phyloP scores from a whole-genome alignment of 352 stramenopile genomes.

The Phytophthora lateralis region DNA sequence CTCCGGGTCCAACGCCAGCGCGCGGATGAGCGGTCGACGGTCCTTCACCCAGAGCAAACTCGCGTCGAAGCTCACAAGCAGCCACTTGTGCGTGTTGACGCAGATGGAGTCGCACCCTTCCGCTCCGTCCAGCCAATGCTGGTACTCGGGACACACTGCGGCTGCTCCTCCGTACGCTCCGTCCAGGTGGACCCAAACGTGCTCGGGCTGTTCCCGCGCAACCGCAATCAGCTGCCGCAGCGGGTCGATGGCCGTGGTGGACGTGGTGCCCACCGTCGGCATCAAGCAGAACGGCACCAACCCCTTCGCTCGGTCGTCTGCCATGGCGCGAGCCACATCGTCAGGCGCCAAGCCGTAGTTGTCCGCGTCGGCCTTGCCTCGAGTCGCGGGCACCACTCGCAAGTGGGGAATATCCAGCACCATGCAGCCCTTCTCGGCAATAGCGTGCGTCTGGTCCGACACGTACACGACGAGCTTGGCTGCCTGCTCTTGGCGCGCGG shows the following conservation, averaged over 20 bases:
- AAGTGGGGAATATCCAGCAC: slow-evolving; percentile 67
- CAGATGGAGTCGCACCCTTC: slow-evolving; percentile 73
- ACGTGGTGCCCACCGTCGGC: slow-evolving; percentile 70
- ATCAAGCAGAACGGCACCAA: slow-evolving; percentile 68
- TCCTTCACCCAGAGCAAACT: slow-evolving; percentile 72
- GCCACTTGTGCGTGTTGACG: slow-evolving; percentile 82
- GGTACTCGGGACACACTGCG: slow-evolving; percentile 57
- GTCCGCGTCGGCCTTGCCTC: slow-evolving; percentile 43
- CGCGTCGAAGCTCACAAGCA: slow-evolving; percentile 71
- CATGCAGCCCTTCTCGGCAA: slow-evolving; percentile 71
- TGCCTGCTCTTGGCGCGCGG: slow-evolving; percentile 34
- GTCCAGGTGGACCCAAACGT: slow-evolving; percentile 70
- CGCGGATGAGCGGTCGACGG: slow-evolving; percentile 52
- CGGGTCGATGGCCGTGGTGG: slow-evolving; percentile 60
- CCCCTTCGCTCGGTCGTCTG: slow-evolving; percentile 49
- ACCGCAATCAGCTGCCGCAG: slow-evolving; percentile 48
- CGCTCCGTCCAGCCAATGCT: slow-evolving; percentile 51
- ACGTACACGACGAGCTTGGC: slow-evolving; percentile 65
- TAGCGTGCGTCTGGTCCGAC: slow-evolving; percentile 74
- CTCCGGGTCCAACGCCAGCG: slow-evolving; percentile 62
- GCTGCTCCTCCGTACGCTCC: slow-evolving; percentile 67
- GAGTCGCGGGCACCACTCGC: slow-evolving; percentile 53
- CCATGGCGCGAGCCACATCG: slow-evolving; percentile 54
- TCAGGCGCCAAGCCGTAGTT: slow-evolving; percentile 64
- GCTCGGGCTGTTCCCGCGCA: slow-evolving; percentile 38